A percentile compares a stretch with the other conserved stretches of the same genome.
phyloP scores from a whole-genome alignment of 768 basidiomycete species.

The Hygrocybe punicea region DNA sequence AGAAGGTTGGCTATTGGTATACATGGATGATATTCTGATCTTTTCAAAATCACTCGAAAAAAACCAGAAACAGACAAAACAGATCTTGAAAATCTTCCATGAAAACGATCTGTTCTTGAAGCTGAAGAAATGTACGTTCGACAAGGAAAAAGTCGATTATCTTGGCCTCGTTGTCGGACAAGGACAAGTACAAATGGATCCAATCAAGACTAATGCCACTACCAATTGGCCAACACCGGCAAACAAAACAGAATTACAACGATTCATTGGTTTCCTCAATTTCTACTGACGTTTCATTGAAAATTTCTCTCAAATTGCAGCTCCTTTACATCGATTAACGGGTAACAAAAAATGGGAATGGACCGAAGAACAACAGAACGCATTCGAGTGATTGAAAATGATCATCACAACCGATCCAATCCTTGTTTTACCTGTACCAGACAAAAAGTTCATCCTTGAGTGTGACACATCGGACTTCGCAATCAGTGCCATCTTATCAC shows the following conservation, averaged over 20 bases:
- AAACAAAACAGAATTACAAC: conserved; percentile 25
- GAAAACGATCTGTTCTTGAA: conserved; percentile 35
- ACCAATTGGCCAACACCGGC: conserved; percentile 26
- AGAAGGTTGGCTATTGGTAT: conserved; percentile 30
- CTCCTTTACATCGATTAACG: conserved; percentile 28
- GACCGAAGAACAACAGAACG: conserved; percentile 3
- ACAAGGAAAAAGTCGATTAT: conserved; percentile 20
- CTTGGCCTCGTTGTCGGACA: conserved; percentile 22
- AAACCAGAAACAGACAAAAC: conserved; percentile 12
- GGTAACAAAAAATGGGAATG: conserved; percentile 23
- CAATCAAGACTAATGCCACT: conserved; percentile 29
- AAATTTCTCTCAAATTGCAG: conserved; percentile 18
- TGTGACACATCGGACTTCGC: conserved; percentile 32
- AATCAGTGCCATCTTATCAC: conserved; percentile 27
- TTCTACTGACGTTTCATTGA: conserved; percentile 40
- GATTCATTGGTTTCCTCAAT: conserved; percentile 38
- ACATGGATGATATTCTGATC: conserved; percentile 45
- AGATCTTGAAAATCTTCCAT: conserved; percentile 26
- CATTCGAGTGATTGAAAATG: conserved; percentile 27
- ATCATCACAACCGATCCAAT: conserved; percentile 12
- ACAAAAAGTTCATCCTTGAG: too few relatives aligned
- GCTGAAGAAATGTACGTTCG: conserved; percentile 38
- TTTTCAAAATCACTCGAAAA: conserved; percentile 18
- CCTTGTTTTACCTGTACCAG: not conserved
- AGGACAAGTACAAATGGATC: conserved; percentile 29